Conservation (phyloP, 345 rosid species). For the Eucalyptus fibrosa region DNA sequence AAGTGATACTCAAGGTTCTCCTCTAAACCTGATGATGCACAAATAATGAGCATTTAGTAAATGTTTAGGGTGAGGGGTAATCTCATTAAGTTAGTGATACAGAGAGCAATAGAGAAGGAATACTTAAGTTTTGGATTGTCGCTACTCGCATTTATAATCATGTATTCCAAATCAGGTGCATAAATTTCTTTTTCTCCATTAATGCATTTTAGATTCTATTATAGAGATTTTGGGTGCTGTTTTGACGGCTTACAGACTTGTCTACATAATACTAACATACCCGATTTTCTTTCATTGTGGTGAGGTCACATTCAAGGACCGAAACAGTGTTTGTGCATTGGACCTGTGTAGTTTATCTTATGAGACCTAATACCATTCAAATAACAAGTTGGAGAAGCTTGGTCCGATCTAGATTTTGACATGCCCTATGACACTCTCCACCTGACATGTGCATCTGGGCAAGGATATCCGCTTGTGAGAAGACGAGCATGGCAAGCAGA, state of each 20-base stretch:
- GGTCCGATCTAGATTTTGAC: not conserved
- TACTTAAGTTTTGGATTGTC: no score
- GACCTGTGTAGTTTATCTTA: not conserved
- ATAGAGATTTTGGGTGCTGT: not conserved
- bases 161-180: not conserved
- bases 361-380: not conserved
- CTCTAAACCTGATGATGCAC: no score
- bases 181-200: not conserved
- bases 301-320: not conserved
- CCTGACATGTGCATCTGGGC: not conserved
- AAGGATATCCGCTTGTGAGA: not conserved
- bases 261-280: not conserved
- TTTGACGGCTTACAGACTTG: not conserved
- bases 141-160: fast-evolving
- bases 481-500: not conserved
- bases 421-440: not conserved
- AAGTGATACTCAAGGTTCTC: fast-evolving
- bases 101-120: fast-evolving
- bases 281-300: not conserved
- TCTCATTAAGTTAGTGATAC: fast-evolving
- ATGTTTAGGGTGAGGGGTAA: fast-evolving
- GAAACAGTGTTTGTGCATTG: not conserved
- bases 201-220: not conserved
- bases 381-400: not conserved
- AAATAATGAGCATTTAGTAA: not conserved